phyloP scores from a whole-genome alignment of 805 yeast species.

The Candida xiaguanensis region DNA sequence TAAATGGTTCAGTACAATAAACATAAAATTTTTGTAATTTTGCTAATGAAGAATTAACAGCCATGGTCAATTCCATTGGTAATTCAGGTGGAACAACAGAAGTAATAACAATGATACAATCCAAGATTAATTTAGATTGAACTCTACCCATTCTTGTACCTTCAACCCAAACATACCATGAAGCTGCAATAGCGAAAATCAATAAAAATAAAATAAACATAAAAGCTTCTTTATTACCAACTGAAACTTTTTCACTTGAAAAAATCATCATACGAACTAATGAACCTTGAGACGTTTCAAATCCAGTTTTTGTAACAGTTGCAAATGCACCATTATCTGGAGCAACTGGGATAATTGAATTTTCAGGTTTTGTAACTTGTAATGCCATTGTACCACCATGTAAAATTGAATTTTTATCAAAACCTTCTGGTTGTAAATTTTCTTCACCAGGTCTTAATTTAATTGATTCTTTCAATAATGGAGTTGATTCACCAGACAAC shows the following conservation, averaged over 20 bases:
- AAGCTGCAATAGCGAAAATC: constrained; percentile 89
- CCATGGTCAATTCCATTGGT: constrained; percentile 99
- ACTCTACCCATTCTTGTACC: constrained; percentile 95
- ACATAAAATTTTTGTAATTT: constrained; percentile 84
- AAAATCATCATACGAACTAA: constrained; percentile 96
- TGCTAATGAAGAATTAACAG: constrained; percentile 87
- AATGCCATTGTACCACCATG: constrained; percentile 97
- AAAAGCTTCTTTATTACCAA: constrained; percentile 91
- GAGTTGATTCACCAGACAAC: constrained; percentile 98
- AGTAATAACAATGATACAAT: constrained; percentile 92
- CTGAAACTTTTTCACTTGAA: constrained; percentile 93
- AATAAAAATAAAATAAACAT: constrained; percentile 87
- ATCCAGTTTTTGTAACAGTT: constrained; percentile 89
- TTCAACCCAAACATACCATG: constrained; percentile 98
- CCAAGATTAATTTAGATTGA: constrained; percentile 88
- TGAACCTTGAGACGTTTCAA: constrained; percentile 97
- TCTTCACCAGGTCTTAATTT: constrained; percentile 76
- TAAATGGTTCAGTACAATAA: constrained; percentile 97
- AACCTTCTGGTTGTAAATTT: constrained; percentile 65
- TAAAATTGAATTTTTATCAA: constrained; percentile 83
- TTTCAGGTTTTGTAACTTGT: constrained; percentile 76
- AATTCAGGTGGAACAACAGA: constrained; percentile 98
- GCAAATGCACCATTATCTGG: constrained; percentile 95
- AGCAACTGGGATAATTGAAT: constrained; percentile 50
- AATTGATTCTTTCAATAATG: constrained; percentile 88